A percentile compares a stretch with the other conserved stretches of the same genome.
Evolutionary conservation across 768 basidiomycete genomes (phyloP).

Genomic region (Lactifluus echinatus): DNA sequence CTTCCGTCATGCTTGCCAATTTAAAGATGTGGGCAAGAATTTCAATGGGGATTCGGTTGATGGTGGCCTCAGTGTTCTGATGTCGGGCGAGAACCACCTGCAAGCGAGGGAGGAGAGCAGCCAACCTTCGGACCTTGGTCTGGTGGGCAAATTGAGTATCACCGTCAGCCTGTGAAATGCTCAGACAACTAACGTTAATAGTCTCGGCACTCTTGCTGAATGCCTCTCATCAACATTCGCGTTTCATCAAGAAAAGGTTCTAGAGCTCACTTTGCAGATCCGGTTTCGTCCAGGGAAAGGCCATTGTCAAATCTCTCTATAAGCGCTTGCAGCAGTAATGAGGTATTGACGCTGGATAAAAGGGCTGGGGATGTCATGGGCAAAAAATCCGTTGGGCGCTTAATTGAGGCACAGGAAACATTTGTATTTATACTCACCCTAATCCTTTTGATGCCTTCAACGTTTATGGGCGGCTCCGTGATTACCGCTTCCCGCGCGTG

Average conservation of each 20-base stretch:
- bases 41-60: conserved; percentile 17
- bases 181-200: conserved; percentile 4
- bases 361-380: conserved; percentile 14
- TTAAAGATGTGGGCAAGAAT: conserved; percentile 17
- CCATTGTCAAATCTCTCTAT: conserved; percentile 14
- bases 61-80: conserved; percentile 9
- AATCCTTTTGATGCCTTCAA: conserved; percentile 3
- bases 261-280: conserved; percentile 4
- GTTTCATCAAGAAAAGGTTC: background rate
- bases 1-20: conserved; percentile 8
- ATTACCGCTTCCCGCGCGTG: conserved; percentile 17
- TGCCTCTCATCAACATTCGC: background rate
- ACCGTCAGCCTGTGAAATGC: background rate
- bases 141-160: conserved; percentile 1
- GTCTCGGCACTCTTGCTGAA: background rate
- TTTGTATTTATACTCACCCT: conserved; percentile 15
- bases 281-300: conserved; percentile 1
- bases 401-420: conserved; percentile 8
- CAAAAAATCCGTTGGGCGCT: conserved; percentile 7
- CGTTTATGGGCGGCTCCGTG: conserved; percentile 14
- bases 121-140: conserved; percentile 14
- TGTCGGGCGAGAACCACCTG: conserved; percentile 14
- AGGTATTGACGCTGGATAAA: conserved; percentile 10
- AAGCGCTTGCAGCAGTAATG: conserved; percentile 11
- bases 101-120: conserved; percentile 16